These are phyloP conservation scores for Clarireedia monteithiana DNA, from an alignment of 2,329 filamentous ascomycete genomes.

Conservation along the genomic window DNA sequence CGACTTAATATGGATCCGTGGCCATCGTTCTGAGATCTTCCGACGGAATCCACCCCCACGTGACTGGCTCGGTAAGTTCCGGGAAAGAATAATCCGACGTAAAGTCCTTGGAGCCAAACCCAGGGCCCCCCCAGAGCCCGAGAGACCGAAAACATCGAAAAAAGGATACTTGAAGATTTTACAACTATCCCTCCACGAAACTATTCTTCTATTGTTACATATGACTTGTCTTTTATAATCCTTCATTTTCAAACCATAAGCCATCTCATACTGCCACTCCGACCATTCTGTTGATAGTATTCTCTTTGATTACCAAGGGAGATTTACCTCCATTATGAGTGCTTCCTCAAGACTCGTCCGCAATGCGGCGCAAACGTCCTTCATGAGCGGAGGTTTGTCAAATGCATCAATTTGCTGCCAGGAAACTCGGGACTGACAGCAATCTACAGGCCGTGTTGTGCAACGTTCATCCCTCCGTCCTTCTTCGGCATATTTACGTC, in stretches of 20 bases:
- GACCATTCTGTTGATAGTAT: not conserved
- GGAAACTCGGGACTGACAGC: not conserved
- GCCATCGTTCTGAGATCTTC: too few species aligned
- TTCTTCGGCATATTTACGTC: conserved; percentile 26
- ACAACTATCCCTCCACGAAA: too few species aligned
- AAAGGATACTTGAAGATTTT: too few species aligned
- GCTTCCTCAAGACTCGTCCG: conserved; percentile 30
- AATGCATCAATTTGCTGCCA: conserved; percentile 10
- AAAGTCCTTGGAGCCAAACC: too few species aligned
- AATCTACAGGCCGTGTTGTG: conserved; percentile 23
- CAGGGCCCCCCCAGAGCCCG: too few species aligned
- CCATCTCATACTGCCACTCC: not conserved
- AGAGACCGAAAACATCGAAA: too few species aligned
- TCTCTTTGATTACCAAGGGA: not conserved
- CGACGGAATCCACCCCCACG: too few species aligned
- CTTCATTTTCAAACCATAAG: not conserved
- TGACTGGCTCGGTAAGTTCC: too few species aligned
- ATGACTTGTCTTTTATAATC: not conserved
- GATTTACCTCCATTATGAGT: conserved; percentile 23
- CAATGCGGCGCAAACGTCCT: conserved; percentile 28
- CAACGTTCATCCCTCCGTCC: conserved; percentile 22
- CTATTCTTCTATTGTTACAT: not conserved
- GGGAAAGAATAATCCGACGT: too few species aligned
- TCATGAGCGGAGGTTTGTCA: conserved; percentile 24
- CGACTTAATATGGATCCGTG: not conserved